These are phyloP conservation scores for Cylindrodendrum hubeiense DNA, from an alignment of 2,329 filamentous ascomycete genomes.

Conservation along the genomic window DNA sequence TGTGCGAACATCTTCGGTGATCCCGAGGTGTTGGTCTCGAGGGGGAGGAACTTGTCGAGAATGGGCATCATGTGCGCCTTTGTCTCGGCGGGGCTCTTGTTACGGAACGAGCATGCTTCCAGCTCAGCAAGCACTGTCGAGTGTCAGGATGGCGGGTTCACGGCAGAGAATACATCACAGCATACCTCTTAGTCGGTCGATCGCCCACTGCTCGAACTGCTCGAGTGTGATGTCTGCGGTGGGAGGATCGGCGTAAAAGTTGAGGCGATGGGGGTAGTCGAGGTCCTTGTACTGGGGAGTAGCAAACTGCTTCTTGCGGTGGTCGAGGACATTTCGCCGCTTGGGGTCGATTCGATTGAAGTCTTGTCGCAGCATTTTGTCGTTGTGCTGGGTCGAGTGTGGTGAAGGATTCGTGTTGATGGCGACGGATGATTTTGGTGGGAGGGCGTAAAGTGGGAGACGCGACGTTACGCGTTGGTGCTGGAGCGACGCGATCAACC, in stretches of 20 bases:
- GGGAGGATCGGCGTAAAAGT: constrained; percentile 90
- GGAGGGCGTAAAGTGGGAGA: constrained; percentile 41
- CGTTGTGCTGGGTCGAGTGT: constrained; percentile 11
- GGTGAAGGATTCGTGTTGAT: constrained; percentile 17
- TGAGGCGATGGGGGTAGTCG: constrained; percentile 87
- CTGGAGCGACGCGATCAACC: constrained; percentile 20
- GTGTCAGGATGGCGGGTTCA: constrained; percentile 17
- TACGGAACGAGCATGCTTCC: constrained; percentile 95
- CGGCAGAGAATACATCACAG: background rate
- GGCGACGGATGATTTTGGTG: constrained; percentile 25
- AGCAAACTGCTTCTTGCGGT: constrained; percentile 90
- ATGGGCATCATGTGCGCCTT: constrained; percentile 85
- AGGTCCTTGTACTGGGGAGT: constrained; percentile 80
- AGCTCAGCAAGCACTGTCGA: constrained; percentile 82
- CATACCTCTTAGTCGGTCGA: constrained; percentile 85
- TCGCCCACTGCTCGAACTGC: constrained; percentile 99
- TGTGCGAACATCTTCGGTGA: constrained; percentile 73
- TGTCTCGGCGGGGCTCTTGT: constrained; percentile 86
- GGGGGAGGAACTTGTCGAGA: constrained; percentile 86
- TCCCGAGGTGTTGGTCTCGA: constrained; percentile 79
- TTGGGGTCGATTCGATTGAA: constrained; percentile 74
- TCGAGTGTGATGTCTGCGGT: constrained; percentile 96
- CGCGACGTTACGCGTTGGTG: constrained; percentile 50
- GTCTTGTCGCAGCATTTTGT: constrained; percentile 63
- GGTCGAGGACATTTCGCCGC: constrained; percentile 79